Conservation (phyloP, 2,329 filamentous ascomycete genomes). For the Scortechinia acanthostroma region DNA sequence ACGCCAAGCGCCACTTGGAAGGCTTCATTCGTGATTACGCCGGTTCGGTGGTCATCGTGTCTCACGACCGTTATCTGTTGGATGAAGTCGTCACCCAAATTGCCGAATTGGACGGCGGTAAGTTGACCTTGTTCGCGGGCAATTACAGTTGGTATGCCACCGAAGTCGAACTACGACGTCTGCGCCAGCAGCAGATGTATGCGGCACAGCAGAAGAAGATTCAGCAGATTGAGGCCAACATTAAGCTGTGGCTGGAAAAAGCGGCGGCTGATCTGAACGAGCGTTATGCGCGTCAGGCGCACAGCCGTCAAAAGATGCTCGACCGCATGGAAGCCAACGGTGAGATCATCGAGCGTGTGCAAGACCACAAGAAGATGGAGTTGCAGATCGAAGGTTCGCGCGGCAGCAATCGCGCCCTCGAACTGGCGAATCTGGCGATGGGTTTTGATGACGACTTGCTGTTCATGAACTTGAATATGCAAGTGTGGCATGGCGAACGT, state of each 20-base stretch:
- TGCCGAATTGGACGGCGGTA: slow-evolving; percentile 91
- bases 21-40: slow-evolving; percentile 99
- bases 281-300: slow-evolving; percentile 97
- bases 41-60: slow-evolving; percentile 89
- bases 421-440: slow-evolving; percentile 93
- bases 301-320: slow-evolving; percentile 98
- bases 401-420: slow-evolving; percentile 93
- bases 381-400: slow-evolving; percentile 98
- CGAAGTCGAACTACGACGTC: slow-evolving; percentile 74
- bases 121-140: slow-evolving; percentile 95
- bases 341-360: slow-evolving; percentile 89
- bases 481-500: slow-evolving; percentile 98
- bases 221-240: slow-evolving; percentile 98
- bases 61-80: slow-evolving; percentile 96
- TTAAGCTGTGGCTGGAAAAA: slow-evolving; percentile 99
- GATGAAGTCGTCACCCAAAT: slow-evolving; percentile 98
- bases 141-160: slow-evolving; percentile 98
- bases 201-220: too few relatives aligned
- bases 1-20: slow-evolving; percentile 98
- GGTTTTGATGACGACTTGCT: slow-evolving; percentile 83
- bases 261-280: slow-evolving; percentile 98
- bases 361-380: slow-evolving; percentile 79
- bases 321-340: slow-evolving; percentile 99
- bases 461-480: slow-evolving; percentile 91
- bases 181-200: too few relatives aligned